Conservation (phyloP, 2,329 filamentous ascomycete genomes). For the Calycina herbarum region DNA sequence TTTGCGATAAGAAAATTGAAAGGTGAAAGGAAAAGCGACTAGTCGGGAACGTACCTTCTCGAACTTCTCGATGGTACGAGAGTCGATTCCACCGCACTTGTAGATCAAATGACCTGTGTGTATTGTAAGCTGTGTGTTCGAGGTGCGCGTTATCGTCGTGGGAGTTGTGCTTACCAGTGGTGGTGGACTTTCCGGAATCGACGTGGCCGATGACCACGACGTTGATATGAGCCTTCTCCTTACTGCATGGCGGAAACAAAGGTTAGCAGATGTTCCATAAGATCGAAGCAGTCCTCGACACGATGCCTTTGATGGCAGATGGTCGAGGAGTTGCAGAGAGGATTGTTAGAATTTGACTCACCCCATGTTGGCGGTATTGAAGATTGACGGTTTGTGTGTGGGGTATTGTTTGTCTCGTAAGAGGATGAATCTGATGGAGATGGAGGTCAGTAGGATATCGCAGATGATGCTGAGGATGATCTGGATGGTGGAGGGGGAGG, state of each 20-base stretch:
- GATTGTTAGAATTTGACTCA: constrained; percentile 27
- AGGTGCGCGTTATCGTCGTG: constrained; percentile 9
- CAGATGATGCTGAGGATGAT: not conserved
- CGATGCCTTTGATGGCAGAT: constrained; percentile 24
- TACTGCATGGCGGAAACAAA: constrained; percentile 57
- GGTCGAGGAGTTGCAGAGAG: not conserved
- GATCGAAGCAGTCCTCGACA: constrained; percentile 20
- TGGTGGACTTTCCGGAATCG: constrained; percentile 99
- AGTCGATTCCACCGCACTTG: constrained; percentile 99
- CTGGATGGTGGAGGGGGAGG: constrained; percentile 2
- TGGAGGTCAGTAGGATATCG: constrained; percentile 21
- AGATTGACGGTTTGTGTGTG: constrained; percentile 28
- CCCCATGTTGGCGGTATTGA: constrained; percentile 39
- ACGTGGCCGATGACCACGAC: constrained; percentile 99
- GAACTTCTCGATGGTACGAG: constrained; percentile 99
- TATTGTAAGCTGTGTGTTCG: constrained; percentile 27
- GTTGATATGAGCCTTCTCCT: constrained; percentile 96
- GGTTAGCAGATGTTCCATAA: constrained; percentile 29
- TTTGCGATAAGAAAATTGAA: constrained; percentile 30
- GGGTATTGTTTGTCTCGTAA: constrained; percentile 25
- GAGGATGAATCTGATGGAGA: constrained; percentile 30
- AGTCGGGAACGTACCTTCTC: constrained; percentile 77
- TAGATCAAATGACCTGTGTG: constrained; percentile 91
- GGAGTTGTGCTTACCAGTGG: constrained; percentile 67
- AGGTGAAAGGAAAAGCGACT: constrained; percentile 17